These are phyloP conservation scores for Fusarium sublunatum DNA, from an alignment of 2,329 filamentous ascomycete genomes.

Conservation along the genomic window DNA sequence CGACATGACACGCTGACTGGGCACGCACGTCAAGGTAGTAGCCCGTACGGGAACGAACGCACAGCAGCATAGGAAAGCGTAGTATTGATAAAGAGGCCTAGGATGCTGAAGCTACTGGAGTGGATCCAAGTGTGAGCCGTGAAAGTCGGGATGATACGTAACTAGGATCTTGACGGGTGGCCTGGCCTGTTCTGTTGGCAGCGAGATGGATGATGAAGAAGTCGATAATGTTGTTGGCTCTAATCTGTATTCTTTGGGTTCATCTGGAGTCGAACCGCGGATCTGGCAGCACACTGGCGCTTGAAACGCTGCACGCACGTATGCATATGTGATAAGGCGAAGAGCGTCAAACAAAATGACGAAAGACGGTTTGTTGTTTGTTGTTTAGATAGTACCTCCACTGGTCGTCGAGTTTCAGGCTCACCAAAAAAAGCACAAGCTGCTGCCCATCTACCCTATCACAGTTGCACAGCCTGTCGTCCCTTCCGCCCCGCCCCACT, in stretches of 20 bases:
- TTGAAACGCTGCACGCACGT: constrained; percentile 26
- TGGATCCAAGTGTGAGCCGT: constrained; percentile 24
- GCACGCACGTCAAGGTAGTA: constrained; percentile 25
- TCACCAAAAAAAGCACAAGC: constrained; percentile 42
- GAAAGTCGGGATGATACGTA: constrained; percentile 35
- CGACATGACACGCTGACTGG: constrained; percentile 19
- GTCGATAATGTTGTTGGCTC: constrained; percentile 9
- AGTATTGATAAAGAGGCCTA: constrained; percentile 30
- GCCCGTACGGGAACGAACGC: constrained; percentile 38
- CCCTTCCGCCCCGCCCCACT: constrained; percentile 24
- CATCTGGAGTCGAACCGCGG: too few species aligned
- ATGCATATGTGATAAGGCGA: neutral
- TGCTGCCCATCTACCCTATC: constrained; percentile 31
- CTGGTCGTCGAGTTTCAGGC: constrained; percentile 40
- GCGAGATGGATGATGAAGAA: constrained; percentile 11
- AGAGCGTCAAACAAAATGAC: neutral
- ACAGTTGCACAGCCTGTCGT: constrained; percentile 32
- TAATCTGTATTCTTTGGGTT: too few species aligned
- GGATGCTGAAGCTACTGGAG: constrained; percentile 17
- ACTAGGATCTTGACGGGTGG: constrained; percentile 29
- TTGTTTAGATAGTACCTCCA: constrained; percentile 23
- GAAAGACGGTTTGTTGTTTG: neutral
- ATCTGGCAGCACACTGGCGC: neutral
- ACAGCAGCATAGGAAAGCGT: constrained; percentile 26
- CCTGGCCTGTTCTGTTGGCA: constrained; percentile 11